phyloP scores from a whole-genome alignment of 805 yeast species.

The Pichia rugopelliculosa region DNA sequence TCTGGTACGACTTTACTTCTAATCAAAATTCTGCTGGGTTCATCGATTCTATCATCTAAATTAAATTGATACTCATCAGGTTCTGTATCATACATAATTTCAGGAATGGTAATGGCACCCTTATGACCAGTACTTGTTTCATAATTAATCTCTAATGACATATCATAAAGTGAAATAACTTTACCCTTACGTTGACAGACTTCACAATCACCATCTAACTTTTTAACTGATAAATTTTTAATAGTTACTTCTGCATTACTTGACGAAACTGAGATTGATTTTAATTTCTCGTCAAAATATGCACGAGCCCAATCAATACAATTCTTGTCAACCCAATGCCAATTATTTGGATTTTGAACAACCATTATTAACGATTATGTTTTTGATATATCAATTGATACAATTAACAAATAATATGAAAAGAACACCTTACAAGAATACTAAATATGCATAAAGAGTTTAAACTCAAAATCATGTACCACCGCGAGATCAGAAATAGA shows the following conservation, averaged over 20 bases:
- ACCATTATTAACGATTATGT: constrained; percentile 52
- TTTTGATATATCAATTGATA: background rate
- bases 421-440: too few relatives aligned
- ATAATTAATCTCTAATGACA: constrained; percentile 49
- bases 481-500: background rate
- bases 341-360: constrained; percentile 92
- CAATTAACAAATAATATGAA: background rate
- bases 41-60: constrained; percentile 52
- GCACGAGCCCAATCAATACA: constrained; percentile 85
- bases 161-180: constrained; percentile 84
- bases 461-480: too few relatives aligned
- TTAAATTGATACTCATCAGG: constrained; percentile 81
- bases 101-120: constrained; percentile 83
- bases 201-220: constrained; percentile 91
- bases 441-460: too few relatives aligned
- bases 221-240: constrained; percentile 38
- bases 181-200: constrained; percentile 97
- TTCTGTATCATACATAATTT: constrained; percentile 87
- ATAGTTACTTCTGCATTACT: constrained; percentile 27
- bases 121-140: constrained; percentile 15
- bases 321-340: constrained; percentile 99
- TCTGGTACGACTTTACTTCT: constrained; percentile 56
- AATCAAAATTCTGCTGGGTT: constrained; percentile 40
- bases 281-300: constrained; percentile 60
- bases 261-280: constrained; percentile 35